Conservation (phyloP, 495 filamentous ascomycete species). For the Neurospora sp. region DNA sequence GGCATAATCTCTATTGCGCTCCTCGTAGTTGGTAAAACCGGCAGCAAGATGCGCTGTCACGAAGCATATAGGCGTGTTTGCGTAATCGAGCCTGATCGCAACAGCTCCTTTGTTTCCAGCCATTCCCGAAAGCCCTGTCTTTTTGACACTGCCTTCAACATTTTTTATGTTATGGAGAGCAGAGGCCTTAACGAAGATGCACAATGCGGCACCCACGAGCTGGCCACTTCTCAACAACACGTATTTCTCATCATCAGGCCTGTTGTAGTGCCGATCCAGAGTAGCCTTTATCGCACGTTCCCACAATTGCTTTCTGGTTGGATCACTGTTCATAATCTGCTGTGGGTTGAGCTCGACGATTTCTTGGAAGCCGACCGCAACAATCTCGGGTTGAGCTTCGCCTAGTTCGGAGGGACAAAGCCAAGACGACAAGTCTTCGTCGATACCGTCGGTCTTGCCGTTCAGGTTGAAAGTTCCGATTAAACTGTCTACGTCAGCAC, state of each 20-base stretch:
- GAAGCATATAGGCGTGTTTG: conserved; percentile 87
- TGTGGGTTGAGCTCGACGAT: conserved; percentile 94
- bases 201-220: conserved; percentile 84
- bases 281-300: conserved; percentile 69
- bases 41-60: conserved; percentile 95
- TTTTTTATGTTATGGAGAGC: conserved; percentile 78
- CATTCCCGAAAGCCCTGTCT: conserved; percentile 95
- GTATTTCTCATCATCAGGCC: conserved; percentile 61
- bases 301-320: conserved; percentile 73
- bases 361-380: conserved; percentile 91
- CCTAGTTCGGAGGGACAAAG: conserved; percentile 50
- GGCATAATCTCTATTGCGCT: conserved; percentile 83
- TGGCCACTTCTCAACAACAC: conserved; percentile 85
- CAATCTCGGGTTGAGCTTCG: conserved; percentile 57
- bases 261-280: conserved; percentile 58
- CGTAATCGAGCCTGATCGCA: conserved; percentile 91
- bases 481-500: conserved; percentile 48
- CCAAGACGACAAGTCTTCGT: conserved; percentile 77
- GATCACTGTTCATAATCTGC: conserved; percentile 98
- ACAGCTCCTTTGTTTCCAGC: conserved; percentile 98
- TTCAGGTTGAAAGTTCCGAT: conserved; percentile 94
- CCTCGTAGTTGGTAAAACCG: conserved; percentile 94
- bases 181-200: conserved; percentile 78
- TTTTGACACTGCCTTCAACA: conserved; percentile 91
- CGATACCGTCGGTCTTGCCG: conserved; percentile 63